Conservation (phyloP, 768 basidiomycete genomes). For the Serendipita sp. region DNA sequence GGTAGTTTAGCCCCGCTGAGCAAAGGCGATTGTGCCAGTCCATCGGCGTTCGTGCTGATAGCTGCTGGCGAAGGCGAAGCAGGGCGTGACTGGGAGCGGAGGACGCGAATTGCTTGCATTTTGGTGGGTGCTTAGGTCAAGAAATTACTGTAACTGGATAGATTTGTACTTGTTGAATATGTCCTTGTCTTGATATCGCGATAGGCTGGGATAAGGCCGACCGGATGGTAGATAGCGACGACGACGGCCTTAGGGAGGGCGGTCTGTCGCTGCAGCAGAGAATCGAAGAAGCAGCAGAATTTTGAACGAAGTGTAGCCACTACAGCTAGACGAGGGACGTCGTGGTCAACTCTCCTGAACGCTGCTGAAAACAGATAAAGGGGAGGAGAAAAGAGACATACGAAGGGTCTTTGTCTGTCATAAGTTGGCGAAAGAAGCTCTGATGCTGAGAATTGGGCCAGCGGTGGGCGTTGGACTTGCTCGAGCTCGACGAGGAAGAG, state of each 20-base stretch:
- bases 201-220: slow-evolving; percentile 1
- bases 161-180: slow-evolving; percentile 11
- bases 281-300: slow-evolving; percentile 15
- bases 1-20: neutral
- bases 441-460: neutral
- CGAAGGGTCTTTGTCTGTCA: slow-evolving; percentile 5
- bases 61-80: slow-evolving; percentile 37
- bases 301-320: slow-evolving; percentile 5
- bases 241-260: slow-evolving; percentile 49
- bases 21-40: neutral
- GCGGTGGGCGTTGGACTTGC: neutral
- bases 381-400: neutral
- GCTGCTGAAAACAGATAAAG: neutral
- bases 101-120: slow-evolving; percentile 9
- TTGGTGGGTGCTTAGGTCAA: slow-evolving; percentile 15
- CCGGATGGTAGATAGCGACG: slow-evolving; percentile 11
- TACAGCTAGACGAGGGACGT: slow-evolving; percentile 8
- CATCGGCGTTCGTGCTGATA: slow-evolving; percentile 14
- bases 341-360: neutral
- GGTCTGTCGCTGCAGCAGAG: slow-evolving; percentile 49
- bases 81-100: slow-evolving; percentile 37
- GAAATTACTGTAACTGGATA: slow-evolving; percentile 11
- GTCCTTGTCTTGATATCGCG: slow-evolving; percentile 9
- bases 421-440: neutral
- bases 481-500: neutral